A percentile compares a stretch with the other conserved stretches of the same genome.
Conservation (phyloP, 495 filamentous ascomycete species). For the Hypoxylon rickii region DNA sequence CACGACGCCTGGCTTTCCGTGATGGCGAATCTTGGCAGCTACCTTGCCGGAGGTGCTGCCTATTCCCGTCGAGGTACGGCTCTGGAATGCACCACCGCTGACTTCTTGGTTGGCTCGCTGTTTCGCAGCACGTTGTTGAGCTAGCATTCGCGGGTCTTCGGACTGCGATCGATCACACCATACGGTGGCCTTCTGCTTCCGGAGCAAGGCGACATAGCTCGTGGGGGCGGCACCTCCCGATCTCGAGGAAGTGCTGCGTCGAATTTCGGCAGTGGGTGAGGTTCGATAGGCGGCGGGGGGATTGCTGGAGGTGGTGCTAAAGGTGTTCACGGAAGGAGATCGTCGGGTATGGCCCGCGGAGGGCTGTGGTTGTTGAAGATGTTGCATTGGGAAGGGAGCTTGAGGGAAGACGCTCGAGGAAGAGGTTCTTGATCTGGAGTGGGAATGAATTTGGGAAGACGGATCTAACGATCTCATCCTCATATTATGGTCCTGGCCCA, state of each 20-base stretch:
- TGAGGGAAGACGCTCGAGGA: conserved; percentile 63
- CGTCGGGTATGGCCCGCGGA: conserved; percentile 58
- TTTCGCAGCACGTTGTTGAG: conserved; percentile 81
- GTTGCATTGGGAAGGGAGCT: conserved; percentile 33
- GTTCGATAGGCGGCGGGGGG: conserved; percentile 53
- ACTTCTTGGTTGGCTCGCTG: conserved; percentile 83
- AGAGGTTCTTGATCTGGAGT: conserved; percentile 62
- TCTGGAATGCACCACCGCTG: conserved; percentile 54
- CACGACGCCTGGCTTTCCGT: conserved; percentile 69
- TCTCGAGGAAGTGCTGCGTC: conserved; percentile 72
- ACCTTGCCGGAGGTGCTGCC: conserved; percentile 56
- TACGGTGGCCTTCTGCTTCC: conserved; percentile 95
- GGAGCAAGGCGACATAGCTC: conserved; percentile 90
- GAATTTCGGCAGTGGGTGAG: conserved; percentile 63
- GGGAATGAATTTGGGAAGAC: conserved; percentile 44
- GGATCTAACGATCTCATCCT: conserved; percentile 44
- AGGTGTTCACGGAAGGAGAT: conserved; percentile 73
- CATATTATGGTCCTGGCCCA: conserved; percentile 37
- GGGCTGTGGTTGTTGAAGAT: conserved; percentile 48
- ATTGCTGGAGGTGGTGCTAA: conserved; percentile 67
- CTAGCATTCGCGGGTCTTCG: conserved; percentile 83
- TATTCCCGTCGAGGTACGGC: conserved; percentile 64
- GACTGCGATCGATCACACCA: conserved; percentile 96
- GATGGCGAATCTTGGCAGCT: conserved; percentile 80
- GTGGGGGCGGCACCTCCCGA: conserved; percentile 67